These are phyloP conservation scores for Aphanocladium album DNA, from an alignment of 2,329 filamentous ascomycete genomes.

Conservation along the genomic window DNA sequence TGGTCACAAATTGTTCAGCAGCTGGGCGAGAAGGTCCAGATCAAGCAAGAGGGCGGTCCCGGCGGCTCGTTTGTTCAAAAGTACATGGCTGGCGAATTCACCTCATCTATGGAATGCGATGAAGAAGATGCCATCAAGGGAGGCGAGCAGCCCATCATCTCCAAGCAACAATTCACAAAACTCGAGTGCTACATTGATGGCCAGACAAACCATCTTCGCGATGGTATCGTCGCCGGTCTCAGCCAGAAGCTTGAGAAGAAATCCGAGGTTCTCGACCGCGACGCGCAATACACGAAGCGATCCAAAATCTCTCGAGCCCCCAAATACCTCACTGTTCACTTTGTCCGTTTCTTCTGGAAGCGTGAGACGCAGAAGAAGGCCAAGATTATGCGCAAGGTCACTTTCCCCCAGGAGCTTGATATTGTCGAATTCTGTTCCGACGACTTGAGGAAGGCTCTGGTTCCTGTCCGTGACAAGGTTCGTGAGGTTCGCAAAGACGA, in stretches of 20 bases:
- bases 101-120: conserved; percentile 75
- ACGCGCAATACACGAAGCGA: conserved; percentile 82
- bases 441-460: conserved; percentile 71
- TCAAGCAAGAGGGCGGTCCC: conserved; percentile 49
- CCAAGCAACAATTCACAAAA: conserved; percentile 78
- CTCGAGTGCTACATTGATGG: conserved; percentile 92
- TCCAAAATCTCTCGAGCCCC: conserved; percentile 87
- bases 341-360: conserved; percentile 98
- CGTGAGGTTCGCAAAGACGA: conserved; percentile 93
- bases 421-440: conserved; percentile 94
- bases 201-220: conserved; percentile 81
- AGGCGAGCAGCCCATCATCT: conserved; percentile 64
- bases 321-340: conserved; percentile 94
- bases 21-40: conserved; percentile 69
- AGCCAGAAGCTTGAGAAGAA: conserved; percentile 88
- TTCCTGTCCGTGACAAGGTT: conserved; percentile 94
- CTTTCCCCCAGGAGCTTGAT: conserved; percentile 90
- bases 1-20: conserved; percentile 93
- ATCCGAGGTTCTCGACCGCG: conserved; percentile 69
- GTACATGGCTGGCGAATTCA: conserved; percentile 81
- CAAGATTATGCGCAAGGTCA: conserved; percentile 99
- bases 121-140: conserved; percentile 70
- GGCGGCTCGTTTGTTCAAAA: conserved; percentile 77
- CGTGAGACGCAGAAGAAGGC: conserved; percentile 94
- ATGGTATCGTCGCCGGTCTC: conserved; percentile 78